Conservation (phyloP, 2,329 filamentous ascomycete species). For the Fusarium sambucinum region DNA sequence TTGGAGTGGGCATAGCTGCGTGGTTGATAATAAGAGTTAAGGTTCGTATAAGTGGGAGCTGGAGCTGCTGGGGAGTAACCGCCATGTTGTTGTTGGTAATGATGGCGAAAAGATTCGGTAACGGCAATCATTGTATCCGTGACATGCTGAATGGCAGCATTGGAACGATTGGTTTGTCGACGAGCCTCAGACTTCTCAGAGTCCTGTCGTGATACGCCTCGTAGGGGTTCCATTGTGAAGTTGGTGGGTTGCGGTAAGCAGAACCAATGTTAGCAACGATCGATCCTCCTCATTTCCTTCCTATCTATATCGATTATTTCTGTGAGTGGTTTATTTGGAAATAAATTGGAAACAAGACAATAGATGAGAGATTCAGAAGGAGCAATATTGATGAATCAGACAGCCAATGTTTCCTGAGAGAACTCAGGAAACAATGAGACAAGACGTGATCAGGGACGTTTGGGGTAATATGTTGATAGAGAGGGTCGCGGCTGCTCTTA, state of each 20-base stretch:
- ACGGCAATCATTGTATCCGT: conserved; percentile 46
- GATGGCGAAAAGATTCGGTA: conserved; percentile 46
- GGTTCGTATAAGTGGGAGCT: conserved; percentile 39
- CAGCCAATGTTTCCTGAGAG: neutral
- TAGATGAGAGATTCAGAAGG: conserved; percentile 3
- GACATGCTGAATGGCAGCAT: conserved; percentile 39
- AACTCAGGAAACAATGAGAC: conserved; percentile 2
- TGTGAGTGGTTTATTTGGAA: neutral
- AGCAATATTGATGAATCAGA: conserved; percentile 27
- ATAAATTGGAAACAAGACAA: neutral
- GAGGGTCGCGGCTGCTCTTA: conserved; percentile 26
- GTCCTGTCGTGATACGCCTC: conserved; percentile 32
- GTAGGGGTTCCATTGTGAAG: conserved; percentile 41
- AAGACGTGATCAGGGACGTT: conserved; percentile 13
- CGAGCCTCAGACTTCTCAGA: conserved; percentile 43
- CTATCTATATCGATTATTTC: neutral
- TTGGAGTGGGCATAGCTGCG: conserved; percentile 1
- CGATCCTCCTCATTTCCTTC: conserved; percentile 29
- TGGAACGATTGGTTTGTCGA: conserved; percentile 31
- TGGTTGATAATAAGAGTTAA: conserved; percentile 8
- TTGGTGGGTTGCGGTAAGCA: conserved; percentile 28
- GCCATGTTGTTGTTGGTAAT: conserved; percentile 37
- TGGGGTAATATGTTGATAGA: conserved; percentile 16
- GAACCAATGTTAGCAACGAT: conserved; percentile 20
- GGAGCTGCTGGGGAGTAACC: conserved; percentile 36